phyloP scores from a whole-genome alignment of 345 rosid genomes.

The Linum trigynum region DNA sequence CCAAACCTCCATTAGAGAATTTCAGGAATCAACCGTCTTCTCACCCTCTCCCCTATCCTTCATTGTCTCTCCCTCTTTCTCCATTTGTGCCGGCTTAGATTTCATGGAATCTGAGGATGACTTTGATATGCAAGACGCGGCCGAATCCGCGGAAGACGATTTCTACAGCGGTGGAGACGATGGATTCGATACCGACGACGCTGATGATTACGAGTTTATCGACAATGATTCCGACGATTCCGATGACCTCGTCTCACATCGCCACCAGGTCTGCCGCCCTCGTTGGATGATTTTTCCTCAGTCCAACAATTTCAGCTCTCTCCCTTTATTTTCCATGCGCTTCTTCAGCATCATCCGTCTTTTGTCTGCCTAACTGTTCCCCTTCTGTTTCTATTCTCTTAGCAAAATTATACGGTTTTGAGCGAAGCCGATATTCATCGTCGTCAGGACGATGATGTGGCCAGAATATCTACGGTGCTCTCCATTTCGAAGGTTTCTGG shows the following conservation, averaged over 20 bases:
- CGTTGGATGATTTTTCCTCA: too few relatives aligned
- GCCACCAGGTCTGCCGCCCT: conserved; percentile 41
- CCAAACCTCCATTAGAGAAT: background rate
- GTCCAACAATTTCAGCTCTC: background rate
- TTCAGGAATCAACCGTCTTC: background rate
- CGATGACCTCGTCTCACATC: conserved; percentile 49
- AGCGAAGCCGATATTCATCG: conserved; percentile 19
- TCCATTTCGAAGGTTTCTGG: conserved; percentile 25
- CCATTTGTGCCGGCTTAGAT: background rate
- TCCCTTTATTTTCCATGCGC: background rate
- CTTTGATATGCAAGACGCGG: conserved; percentile 42
- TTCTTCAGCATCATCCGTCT: background rate
- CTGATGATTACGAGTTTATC: conserved; percentile 62
- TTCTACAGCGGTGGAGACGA: conserved; percentile 74
- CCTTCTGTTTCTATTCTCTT: background rate
- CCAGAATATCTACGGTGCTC: conserved; percentile 23
- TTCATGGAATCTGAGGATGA: conserved; percentile 48
- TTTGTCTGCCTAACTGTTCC: background rate
- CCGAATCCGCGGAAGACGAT: conserved; percentile 59
- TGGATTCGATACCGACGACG: conserved; percentile 41
- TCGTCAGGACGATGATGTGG: conserved; percentile 25
- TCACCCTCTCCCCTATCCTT: background rate
- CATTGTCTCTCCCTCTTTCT: background rate
- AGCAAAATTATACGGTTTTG: conserved; percentile 26
- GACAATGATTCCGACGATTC: conserved; percentile 70